Evolutionary conservation across 2,329 filamentous ascomycete genomes (phyloP), one percentile per base, ranked within the genome.

Genomic region (Xylariaceae sp.): DNA sequence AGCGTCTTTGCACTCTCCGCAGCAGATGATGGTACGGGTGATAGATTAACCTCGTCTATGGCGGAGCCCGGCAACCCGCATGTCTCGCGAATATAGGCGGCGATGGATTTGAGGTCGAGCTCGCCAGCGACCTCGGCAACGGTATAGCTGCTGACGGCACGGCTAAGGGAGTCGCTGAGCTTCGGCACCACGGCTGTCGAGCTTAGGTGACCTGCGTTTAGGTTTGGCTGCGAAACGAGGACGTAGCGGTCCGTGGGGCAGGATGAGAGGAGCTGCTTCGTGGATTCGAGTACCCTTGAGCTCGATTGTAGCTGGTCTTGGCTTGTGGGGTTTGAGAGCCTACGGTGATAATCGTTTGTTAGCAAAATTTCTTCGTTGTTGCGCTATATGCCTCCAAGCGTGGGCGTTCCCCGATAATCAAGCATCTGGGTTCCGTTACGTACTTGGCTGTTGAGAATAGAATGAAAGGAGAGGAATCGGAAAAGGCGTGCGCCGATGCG

Each of bases 391-490:
- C 37, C 20, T 23, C 15, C n/a, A n/a, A n/a, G 32, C 33, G 55
- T 44, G 11, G 15, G 35, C 11, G 30, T n/a, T n/a, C n/a, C n/a
- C n/a, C n/a, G n/a, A n/a, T n/a, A n/a, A n/a, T n/a, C n/a, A n/a
- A n/a, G n/a, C n/a, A n/a, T n/a, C n/a, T n/a, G n/a, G n/a, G n/a
- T n/a, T n/a, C n/a, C n/a, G 51, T 39, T 48, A 68, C 87, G 67
- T 86, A 96, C 92, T 86, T 78, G 58, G 88, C 82, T 39, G 88
- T 93, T 26, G 93, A 97, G 72, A 95, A 87, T 62, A 97, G 77
- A 70, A 96, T 82, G 73, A 96, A 94, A 15, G 94, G 93, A 49
- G 91, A 92, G 2, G 92, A 91, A 73, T 96, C 88, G 59, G 84
- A 85, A 72, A 96, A 94, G 21, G 91, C 92, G 57, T 84, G 77